Base-by-base conservation (phyloP, 2,329 filamentous ascomycete genomes). In the Sporothrix dimorphospora region DNA sequence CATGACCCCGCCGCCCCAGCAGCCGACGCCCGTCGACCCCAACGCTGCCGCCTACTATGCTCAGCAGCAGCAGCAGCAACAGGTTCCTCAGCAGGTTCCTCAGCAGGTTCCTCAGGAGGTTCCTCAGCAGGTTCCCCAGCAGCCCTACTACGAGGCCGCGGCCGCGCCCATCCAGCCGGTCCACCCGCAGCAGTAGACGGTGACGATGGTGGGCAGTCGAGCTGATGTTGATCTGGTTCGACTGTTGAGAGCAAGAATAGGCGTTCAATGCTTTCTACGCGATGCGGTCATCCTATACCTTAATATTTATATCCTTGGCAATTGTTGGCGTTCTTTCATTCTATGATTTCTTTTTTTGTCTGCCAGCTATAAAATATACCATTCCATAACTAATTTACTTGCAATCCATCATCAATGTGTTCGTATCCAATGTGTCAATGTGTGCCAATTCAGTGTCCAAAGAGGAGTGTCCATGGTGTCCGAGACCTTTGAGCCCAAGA, bases 281-380 rank as follows among this genome's bases (percentile, higher is more conserved):
- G 21, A 12, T n/a, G 24, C 49, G 21, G 49, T 53, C 49, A 6
- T 24, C 4, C 3, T 53, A 34, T 57, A 34, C n/a, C 24, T 19
- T 55, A 55, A 47, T 55, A 30, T 34, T 12, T 16, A 34, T 55
- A 53, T 53, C 51, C 51, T 34, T 65, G 30, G 30, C 30, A 34
- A 34, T 34, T 34, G 30, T 34, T 34, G 65, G 24, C 45, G 53
- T 21, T 14, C 9, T n/a, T 21, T 51, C 2, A 19, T 68, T 21
- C 27, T 40, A 2, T 49, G 3, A 12, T 67, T 11, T 16, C 9
- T 27, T 67, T 30, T 12, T 9, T 34, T 47, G 38, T 47, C 45
- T 67, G n/a, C 16, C n/a, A 63, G 38, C 57, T 63, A 42, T 40
- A 42, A 12, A 24, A 42, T 63, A 63, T 42, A 63, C 57, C 57